Evolutionary conservation across 2,329 filamentous ascomycete genomes (phyloP).

Genomic region (Penicillium sp.): DNA sequence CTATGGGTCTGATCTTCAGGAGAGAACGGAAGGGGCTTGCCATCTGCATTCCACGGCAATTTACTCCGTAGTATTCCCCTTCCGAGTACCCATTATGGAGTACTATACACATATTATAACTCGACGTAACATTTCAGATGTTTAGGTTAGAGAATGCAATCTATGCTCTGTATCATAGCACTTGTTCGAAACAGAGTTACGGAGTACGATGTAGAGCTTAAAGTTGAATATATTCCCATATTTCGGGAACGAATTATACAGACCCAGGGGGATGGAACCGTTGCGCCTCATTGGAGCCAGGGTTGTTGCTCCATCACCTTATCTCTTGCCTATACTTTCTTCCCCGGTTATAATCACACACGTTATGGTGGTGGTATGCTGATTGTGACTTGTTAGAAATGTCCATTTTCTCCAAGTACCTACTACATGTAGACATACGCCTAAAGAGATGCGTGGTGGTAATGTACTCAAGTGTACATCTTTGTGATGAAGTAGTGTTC

Average conservation of each 20-base stretch:
- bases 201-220: not conserved
- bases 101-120: not conserved
- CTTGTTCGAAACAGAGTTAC: not conserved
- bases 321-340: not conserved
- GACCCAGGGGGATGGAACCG: conserved; percentile 21
- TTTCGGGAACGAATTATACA: not conserved
- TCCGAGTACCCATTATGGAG: not conserved
- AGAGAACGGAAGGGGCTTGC: conserved; percentile 20
- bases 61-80: not conserved
- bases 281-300: conserved; percentile 16
- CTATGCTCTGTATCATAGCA: not conserved
- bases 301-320: not conserved
- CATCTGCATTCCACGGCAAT: conserved; percentile 16
- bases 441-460: not conserved
- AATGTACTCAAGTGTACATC: not conserved
- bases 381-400: not conserved
- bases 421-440: not conserved
- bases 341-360: not conserved
- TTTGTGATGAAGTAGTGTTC: not conserved
- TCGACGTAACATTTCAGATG: not conserved
- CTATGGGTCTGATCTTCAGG: conserved; percentile 27
- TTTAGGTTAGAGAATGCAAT: not conserved
- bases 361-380: not conserved
- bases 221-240: too few species aligned
- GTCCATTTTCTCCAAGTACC: not conserved